Conservation (phyloP, 1,284 basidiomycete genomes). For the Porphyrellus sp. region DNA sequence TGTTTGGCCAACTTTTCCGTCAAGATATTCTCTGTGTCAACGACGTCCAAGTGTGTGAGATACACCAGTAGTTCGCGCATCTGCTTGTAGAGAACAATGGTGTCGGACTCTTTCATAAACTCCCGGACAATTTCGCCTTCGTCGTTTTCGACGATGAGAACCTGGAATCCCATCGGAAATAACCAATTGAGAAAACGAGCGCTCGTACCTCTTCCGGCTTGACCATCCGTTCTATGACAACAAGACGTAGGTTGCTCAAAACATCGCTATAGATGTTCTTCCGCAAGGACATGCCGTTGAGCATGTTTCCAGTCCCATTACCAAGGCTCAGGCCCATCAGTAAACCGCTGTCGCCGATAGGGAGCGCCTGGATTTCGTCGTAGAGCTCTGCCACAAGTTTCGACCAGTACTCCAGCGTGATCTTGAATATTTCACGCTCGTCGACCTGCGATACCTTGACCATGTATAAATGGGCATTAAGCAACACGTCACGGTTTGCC, state of each 20-base stretch:
- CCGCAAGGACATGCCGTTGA: constrained; percentile 76
- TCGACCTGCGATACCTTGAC: constrained; percentile 99
- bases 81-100: constrained; percentile 97
- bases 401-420: constrained; percentile 98
- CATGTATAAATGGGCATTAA: constrained; percentile 98
- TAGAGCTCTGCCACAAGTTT: constrained; percentile 99
- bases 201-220: constrained; percentile 93
- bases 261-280: constrained; percentile 97
- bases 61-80: constrained; percentile 98
- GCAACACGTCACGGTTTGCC: constrained; percentile 86
- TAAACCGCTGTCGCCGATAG: constrained; percentile 90
- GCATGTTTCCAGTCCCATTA: constrained; percentile 59
- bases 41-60: constrained; percentile 94
- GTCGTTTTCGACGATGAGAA: constrained; percentile 98
- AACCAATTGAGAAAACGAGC: constrained; percentile 3
- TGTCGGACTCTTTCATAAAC: constrained; percentile 99
- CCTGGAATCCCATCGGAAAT: constrained; percentile 45
- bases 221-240: constrained; percentile 99
- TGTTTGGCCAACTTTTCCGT: constrained; percentile 97
- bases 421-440: constrained; percentile 99
- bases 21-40: constrained; percentile 95
- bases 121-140: constrained; percentile 99
- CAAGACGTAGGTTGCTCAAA: constrained; percentile 89
- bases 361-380: constrained; percentile 92
- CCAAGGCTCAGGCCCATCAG: constrained; percentile 90